Conservation (phyloP, 805 yeast genomes). For the Candida sakaeoensis region DNA sequence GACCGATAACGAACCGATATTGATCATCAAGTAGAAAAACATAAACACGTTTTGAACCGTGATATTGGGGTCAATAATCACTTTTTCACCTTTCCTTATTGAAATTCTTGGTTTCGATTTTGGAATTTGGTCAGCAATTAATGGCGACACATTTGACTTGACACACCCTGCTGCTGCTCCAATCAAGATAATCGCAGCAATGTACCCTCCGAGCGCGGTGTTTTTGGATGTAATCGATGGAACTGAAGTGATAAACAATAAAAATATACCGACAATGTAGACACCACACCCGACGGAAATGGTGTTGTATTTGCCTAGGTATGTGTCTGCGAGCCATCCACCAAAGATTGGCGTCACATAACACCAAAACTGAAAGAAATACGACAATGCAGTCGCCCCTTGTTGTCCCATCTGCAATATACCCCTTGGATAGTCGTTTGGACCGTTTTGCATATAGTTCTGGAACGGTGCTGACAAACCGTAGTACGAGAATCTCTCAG, state of each 20-base stretch:
- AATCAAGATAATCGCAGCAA: conserved; percentile 52
- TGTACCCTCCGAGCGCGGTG: conserved; percentile 62
- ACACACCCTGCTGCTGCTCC: conserved; percentile 82
- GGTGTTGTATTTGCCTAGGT: conserved; percentile 68
- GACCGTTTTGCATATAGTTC: conserved; percentile 67
- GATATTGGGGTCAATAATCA: conserved; percentile 56
- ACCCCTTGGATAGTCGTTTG: conserved; percentile 37
- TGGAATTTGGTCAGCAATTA: conserved; percentile 63
- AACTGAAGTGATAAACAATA: conserved; percentile 66
- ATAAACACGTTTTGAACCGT: conserved; percentile 73
- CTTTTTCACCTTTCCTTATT: conserved; percentile 39
- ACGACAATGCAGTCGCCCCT: conserved; percentile 68
- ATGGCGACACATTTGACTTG: conserved; percentile 69
- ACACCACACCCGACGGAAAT: conserved; percentile 57
- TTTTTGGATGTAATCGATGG: conserved; percentile 50
- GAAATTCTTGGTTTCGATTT: conserved; percentile 36
- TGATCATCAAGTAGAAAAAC: conserved; percentile 73
- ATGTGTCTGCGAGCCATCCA: conserved; percentile 72
- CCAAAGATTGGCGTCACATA: conserved; percentile 77
- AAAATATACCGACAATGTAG: conserved; percentile 59
- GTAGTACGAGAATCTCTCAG: conserved; percentile 79
- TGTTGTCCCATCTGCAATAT: conserved; percentile 56
- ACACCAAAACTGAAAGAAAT: conserved; percentile 79
- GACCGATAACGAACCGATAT: conserved; percentile 70
- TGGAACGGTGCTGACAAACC: conserved; percentile 75